Base-by-base conservation (phyloP, 371 early-diverging fungal genomes). In the Rhizomucor pusillus region DNA sequence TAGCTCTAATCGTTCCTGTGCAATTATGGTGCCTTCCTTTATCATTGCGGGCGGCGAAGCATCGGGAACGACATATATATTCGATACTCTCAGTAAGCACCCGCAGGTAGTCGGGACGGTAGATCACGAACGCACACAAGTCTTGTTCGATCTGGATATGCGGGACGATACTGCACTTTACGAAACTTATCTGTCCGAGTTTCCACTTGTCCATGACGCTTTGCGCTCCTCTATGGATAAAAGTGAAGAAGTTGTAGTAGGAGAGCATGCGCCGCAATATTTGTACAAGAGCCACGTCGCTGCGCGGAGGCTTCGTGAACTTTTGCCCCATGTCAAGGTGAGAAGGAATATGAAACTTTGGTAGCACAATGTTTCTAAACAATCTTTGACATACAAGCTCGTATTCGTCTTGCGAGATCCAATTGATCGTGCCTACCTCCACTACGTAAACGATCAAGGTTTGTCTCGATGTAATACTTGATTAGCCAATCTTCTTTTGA, bases 11-110 rank as follows among this genome's bases (percentile, higher is more conserved):
- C 65, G 59, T 19, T 63, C 69, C 11, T 81, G 81, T 43, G 79
- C 79, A 50, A 81, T 77, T 48, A 72, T 75, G 36, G 70, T 81
- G 5, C 81, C 81, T 16, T 77, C 79, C 29, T 81, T 81, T 54
- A 81, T 81, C 59, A 68, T 81, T 67, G 81, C 81, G 41, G 81
- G 81, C 35, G 73, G 77, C 18, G 81, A 81, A 47, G 60, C 70
- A 22, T 67, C 75, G 40, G 81, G 76, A 1, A 67, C 76, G 22
- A 49, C 62, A 2, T 77, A 69, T 34, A 66, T 78, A 18, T 81
- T 79, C 52, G 67, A 71, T 40, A 64, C 68, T 16, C 54, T 81
- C 43, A 66, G 62, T 19, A 63, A 71, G 5, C 81, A 81, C 47
- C 81, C 81, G 0, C 81, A 81, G 55, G 69, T 81, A 2, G 64